phyloP scores from a whole-genome alignment of 345 rosid species.

The Populus tremula region DNA sequence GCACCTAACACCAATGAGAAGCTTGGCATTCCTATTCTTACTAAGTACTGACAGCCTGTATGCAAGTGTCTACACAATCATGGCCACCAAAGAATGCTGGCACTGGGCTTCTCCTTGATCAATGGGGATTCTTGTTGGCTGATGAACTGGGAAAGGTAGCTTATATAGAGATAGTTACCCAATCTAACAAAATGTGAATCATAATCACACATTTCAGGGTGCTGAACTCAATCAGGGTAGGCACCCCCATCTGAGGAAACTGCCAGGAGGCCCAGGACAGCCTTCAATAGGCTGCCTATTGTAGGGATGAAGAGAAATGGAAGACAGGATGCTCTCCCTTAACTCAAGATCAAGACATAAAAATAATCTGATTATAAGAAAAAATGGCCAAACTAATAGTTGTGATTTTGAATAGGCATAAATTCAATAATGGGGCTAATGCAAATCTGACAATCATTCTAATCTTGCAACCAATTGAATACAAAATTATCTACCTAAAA shows the following conservation, averaged over 20 bases:
- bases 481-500: background rate
- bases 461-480: background rate
- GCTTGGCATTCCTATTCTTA: background rate
- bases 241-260: background rate
- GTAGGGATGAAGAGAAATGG: background rate
- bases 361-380: too few relatives aligned
- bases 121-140: too few relatives aligned
- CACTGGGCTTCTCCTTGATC: too few relatives aligned
- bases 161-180: too few relatives aligned
- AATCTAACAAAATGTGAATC: too few relatives aligned
- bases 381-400: background rate
- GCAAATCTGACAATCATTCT: background rate
- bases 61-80: background rate
- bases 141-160: too few relatives aligned
- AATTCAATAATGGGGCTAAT: background rate
- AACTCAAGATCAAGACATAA: too few relatives aligned
- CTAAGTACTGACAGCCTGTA: background rate
- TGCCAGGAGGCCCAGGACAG: background rate
- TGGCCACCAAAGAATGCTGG: too few relatives aligned
- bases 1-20: background rate
- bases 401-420: background rate
- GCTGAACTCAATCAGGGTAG: too few relatives aligned
- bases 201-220: background rate
- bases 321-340: background rate
- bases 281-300: background rate